Evolutionary conservation across 352 stramenopile species (phyloP), one percentile per base, ranked within the genome.

Genomic region (Pythium scleroteichum): DNA sequence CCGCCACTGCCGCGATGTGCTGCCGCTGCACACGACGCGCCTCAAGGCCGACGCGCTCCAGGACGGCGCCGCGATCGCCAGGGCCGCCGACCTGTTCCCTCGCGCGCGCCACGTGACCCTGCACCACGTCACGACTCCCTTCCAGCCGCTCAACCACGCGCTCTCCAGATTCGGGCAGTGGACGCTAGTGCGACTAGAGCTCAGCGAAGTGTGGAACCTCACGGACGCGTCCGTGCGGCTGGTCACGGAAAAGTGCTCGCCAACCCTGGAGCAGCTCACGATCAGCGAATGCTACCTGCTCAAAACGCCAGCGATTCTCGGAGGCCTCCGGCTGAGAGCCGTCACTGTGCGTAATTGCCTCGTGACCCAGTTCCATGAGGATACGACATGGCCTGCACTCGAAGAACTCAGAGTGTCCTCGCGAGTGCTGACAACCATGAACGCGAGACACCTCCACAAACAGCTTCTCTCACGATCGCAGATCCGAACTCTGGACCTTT

Each of bases 211-310:
- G n/a, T 75, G 62, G 41, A 67, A 78, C 24, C 66, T 86, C 26
- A 73, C 62, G 20, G 80, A 85, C 48, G 77, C 67, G 16, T 70
- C 78, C 35, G 24, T 90, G 39, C 60, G 69, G 20, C 59, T 85
- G 0, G 47, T 72, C 35, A 69, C 74, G 16, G 51, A 81, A 45
- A 53, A 79, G 29, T 73, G 53, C 33, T 17, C 62, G 8, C 19
- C 39, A 23, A 65, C 60, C 35, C 79, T 92, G 29, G 73, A 78
- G 52, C 69, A 59, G 40, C 54, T 92, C 33, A 59, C 54, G 12
- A 66, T 90, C 59, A 47, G 61, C 1, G 66, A 89, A 53, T 92
- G 82, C 57, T 84, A 79, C 57, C 70, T 87, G 42, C 57, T 92
- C 55, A 74, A 79, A 53, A 64, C 74, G 13, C 82, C 75, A 1